These are phyloP conservation scores for Candida yuanshanica DNA, from an alignment of 805 yeast genomes.

Conservation along the genomic window DNA sequence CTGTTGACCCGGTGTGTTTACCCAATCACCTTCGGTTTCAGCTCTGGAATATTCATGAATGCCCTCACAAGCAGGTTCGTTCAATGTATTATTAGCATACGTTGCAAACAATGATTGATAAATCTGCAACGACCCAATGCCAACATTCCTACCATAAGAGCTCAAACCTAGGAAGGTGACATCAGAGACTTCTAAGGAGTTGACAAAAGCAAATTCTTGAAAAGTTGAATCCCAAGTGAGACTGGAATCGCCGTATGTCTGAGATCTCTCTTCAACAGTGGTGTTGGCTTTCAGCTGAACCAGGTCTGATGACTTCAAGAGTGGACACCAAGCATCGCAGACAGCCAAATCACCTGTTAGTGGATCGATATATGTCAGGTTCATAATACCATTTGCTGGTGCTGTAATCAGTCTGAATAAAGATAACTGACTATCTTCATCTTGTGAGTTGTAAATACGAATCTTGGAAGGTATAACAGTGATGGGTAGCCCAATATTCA, in stretches of 20 bases:
- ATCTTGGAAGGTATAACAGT: constrained; percentile 63
- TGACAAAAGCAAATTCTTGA: constrained; percentile 80
- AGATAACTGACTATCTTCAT: constrained; percentile 40
- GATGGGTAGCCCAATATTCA: constrained; percentile 56
- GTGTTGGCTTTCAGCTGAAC: constrained; percentile 8
- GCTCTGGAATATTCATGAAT: constrained; percentile 23
- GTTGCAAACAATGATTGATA: constrained; percentile 50
- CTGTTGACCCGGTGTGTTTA: constrained; percentile 25
- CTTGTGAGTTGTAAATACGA: constrained; percentile 58
- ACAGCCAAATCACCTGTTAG: constrained; percentile 42
- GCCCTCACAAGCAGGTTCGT: constrained; percentile 54
- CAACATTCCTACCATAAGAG: constrained; percentile 67
- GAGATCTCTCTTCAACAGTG: constrained; percentile 5
- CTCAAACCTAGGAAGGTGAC: constrained; percentile 58
- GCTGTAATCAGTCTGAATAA: constrained; percentile 67
- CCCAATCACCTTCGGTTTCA: constrained; percentile 26
- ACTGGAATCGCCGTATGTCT: constrained; percentile 28
- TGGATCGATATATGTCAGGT: constrained; percentile 80
- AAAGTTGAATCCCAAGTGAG: constrained; percentile 38
- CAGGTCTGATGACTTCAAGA: constrained; percentile 39
- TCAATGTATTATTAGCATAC: constrained; percentile 71
- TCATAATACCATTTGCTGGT: constrained; percentile 89
- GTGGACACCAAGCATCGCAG: constrained; percentile 92
- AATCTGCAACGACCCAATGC: constrained; percentile 66
- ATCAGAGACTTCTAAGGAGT: constrained; percentile 53